Base-by-base conservation (phyloP, 2,329 filamentous ascomycete genomes). In the Talaromyces sp. region DNA sequence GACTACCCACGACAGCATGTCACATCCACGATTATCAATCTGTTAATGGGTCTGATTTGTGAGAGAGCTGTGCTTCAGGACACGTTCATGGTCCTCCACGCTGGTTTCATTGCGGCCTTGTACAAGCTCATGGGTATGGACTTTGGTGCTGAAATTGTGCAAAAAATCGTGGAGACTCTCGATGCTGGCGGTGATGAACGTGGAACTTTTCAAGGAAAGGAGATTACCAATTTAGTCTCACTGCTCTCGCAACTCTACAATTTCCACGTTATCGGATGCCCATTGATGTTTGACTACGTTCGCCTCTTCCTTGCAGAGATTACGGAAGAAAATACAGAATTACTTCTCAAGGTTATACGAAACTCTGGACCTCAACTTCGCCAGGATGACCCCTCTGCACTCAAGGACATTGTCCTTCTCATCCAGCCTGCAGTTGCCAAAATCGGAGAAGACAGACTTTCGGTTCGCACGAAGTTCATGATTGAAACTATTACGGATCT, bases 391-490 rank as follows among this genome's bases (percentile, higher is more conserved):
- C 89, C 93, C 0, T 86, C 89, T 32, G 81, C 93, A 0, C 77
- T 99, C 45, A 96, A 96, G 70, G 90, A 96, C 57, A 94, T 99
- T 57, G 87, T 96, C 5, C 77, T 87, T 10, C 80, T 91, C 45
- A 82, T 97, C 52, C 89, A 90, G 59, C 86, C 87, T 19, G 85
- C 87, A 1, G 83, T 92, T 2, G 78, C 84, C 1, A 86, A 84
- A 54, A 77, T 82, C 32, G 89, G 88, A 4, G 85, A 89, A 64
- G 77, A 78, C 11, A 88, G 86, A 17, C 77, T 96, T 24, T 93
- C 91, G 1, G 89, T 92, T 9, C 86, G 94, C 51, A 97, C 93
- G 1, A 95, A 89, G 62, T 97, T 97, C 74, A 97, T 97, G 92
- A 89, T 99, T 47, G 93, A 97, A 66, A 94, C 89, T 1, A 96